Evolutionary conservation across 129 eudicot genomes (phyloP).

Genomic region (Erigeron canadensis): DNA sequence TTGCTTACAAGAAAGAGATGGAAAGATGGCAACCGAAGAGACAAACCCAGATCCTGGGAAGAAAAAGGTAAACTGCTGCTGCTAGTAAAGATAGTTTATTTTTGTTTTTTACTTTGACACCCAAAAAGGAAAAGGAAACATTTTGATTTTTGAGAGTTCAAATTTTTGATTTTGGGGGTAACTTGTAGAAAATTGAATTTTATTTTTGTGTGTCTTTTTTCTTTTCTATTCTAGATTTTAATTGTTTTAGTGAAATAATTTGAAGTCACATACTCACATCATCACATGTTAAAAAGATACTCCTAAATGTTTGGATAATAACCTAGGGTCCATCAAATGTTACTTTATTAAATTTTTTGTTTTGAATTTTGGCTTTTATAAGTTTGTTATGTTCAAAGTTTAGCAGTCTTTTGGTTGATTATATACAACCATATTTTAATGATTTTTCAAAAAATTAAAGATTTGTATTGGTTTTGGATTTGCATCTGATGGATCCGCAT

Average conservation of each 20-base stretch:
- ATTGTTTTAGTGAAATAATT: not conserved
- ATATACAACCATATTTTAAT: too few species aligned
- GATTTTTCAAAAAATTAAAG: too few species aligned
- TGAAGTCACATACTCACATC: too few species aligned
- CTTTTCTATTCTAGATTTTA: conserved; percentile 9
- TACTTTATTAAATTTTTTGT: not conserved
- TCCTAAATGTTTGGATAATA: conserved; percentile 15
- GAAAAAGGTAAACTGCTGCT: conserved; percentile 15
- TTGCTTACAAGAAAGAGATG: not conserved
- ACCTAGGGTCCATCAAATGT: not conserved
- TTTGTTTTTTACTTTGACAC: conserved; percentile 10
- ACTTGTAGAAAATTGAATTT: conserved; percentile 4
- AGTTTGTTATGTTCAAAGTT: not conserved
- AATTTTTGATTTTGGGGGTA: conserved; percentile 32
- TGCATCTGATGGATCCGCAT: too few species aligned
- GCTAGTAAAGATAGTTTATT: conserved; percentile 11
- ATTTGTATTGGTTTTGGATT: too few species aligned
- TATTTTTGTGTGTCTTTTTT: not conserved
- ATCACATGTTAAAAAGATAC: not conserved
- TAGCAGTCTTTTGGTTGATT: too few species aligned
- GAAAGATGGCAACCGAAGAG: conserved; percentile 23
- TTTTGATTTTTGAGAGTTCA: conserved; percentile 8
- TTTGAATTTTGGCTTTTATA: not conserved
- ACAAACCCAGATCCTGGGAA: conserved; percentile 27
- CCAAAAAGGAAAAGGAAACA: not conserved